phyloP scores from a whole-genome alignment of 2,329 filamentous ascomycete species.

The Aureobasidium vineae region DNA sequence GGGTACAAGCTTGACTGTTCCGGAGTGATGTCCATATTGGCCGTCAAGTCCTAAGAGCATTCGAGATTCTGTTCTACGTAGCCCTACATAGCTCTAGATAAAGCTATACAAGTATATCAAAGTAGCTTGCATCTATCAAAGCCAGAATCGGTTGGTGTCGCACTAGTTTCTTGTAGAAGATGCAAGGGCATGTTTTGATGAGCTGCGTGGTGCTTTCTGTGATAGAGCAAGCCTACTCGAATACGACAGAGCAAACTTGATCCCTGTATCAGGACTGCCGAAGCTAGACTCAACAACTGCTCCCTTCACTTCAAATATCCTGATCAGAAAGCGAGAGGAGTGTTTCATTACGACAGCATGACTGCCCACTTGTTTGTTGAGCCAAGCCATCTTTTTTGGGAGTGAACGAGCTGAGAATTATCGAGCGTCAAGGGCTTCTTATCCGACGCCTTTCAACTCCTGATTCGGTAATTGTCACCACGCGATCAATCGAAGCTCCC shows the following conservation, averaged over 20 bases:
- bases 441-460: not conserved
- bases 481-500: not conserved
- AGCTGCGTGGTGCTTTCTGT: not conserved
- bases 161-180: not conserved
- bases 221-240: not conserved
- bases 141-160: not conserved
- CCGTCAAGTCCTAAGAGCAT: not conserved
- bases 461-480: not conserved
- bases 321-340: not conserved
- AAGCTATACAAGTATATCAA: not conserved
- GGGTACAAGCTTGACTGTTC: not conserved
- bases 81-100: not conserved
- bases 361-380: slow-evolving; percentile 23
- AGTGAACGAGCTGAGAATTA: not conserved
- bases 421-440: not conserved
- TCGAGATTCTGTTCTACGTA: not conserved
- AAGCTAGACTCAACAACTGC: not conserved
- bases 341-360: slow-evolving; percentile 19
- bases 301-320: not conserved
- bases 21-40: slow-evolving; percentile 1
- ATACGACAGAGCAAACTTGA: not conserved
- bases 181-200: not conserved
- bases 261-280: not conserved
- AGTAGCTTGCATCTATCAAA: not conserved
- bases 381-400: slow-evolving; percentile 14